These are phyloP conservation scores for Plectosphaerella cucumerina DNA, from an alignment of 2,329 filamentous ascomycete species.

Conservation along the genomic window DNA sequence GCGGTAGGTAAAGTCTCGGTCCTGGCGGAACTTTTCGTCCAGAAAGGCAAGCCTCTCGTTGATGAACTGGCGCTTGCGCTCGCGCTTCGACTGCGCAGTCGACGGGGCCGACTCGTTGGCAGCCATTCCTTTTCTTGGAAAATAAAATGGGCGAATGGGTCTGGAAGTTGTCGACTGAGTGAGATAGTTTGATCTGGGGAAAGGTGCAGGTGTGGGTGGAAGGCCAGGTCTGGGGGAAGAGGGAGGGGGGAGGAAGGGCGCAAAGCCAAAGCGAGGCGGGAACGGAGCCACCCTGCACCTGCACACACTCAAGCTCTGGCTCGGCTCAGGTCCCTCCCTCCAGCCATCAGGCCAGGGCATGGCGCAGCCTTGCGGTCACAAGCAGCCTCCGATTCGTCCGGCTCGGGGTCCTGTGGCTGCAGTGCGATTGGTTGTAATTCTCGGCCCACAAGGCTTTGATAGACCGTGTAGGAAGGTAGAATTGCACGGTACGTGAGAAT, in stretches of 20 bases:
- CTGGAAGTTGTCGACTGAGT: neutral
- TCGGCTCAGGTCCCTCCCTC: no score
- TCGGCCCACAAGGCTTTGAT: neutral
- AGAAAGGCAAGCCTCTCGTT: conserved; percentile 74
- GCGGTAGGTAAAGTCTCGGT: conserved; percentile 79
- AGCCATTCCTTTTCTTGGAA: conserved; percentile 26
- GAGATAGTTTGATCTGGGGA: neutral
- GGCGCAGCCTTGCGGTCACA: neutral
- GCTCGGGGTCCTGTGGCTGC: neutral
- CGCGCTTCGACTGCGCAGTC: conserved; percentile 69
- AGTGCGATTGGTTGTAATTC: neutral
- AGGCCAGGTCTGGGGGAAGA: neutral
- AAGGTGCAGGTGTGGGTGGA: neutral
- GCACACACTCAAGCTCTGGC: no score
- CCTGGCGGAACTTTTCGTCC: conserved; percentile 71
- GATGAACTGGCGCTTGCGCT: conserved; percentile 82
- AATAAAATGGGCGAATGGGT: neutral
- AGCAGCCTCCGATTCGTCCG: neutral
- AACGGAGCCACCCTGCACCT: neutral
- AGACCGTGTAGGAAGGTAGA: no score
- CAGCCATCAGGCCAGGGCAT: neutral
- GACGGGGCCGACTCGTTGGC: conserved; percentile 30
- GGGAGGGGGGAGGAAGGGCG: neutral
- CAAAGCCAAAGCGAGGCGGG: neutral
- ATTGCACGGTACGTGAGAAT: no score